Conservation (phyloP, 176 grass and related monocot genomes). For the Oropetium thomaeum region DNA sequence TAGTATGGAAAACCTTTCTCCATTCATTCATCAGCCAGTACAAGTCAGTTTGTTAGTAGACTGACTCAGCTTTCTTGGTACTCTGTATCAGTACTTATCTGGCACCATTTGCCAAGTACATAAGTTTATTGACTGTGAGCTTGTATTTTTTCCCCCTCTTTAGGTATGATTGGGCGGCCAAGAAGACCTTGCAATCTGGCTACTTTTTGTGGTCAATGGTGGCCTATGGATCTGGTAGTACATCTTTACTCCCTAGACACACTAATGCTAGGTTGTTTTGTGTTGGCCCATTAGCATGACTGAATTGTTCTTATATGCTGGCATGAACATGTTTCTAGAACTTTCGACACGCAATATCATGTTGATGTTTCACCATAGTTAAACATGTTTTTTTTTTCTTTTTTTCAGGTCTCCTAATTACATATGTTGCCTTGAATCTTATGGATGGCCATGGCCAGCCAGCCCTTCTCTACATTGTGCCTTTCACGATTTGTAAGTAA, state of each 20-base stretch:
- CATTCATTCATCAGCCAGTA: neutral
- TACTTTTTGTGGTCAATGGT: constrained; percentile 99
- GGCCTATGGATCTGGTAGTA: constrained; percentile 91
- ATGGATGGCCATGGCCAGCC: constrained; percentile 98
- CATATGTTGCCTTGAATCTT: constrained; percentile 91
- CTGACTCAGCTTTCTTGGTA: neutral
- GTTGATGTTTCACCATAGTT: neutral
- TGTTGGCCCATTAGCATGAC: neutral
- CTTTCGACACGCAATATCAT: neutral
- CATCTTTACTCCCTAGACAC: neutral
- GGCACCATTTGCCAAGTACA: neutral
- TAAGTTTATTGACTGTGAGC: neutral
- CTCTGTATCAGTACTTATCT: neutral
- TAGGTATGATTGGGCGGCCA: constrained; percentile 97
- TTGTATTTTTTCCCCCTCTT: constrained; percentile 7
- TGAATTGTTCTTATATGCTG: neutral
- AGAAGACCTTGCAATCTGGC: constrained; percentile 89
- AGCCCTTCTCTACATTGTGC: constrained; percentile 94
- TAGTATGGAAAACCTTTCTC: neutral
- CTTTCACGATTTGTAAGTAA: constrained; percentile 86
- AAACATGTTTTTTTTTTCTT: neutral
- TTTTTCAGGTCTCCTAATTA: constrained; percentile 71
- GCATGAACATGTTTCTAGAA: neutral
- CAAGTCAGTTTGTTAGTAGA: neutral
- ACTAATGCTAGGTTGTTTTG: neutral